Evolutionary conservation across 2,329 filamentous ascomycete species (phyloP).

Genomic region (Fusarium coffeatum): DNA sequence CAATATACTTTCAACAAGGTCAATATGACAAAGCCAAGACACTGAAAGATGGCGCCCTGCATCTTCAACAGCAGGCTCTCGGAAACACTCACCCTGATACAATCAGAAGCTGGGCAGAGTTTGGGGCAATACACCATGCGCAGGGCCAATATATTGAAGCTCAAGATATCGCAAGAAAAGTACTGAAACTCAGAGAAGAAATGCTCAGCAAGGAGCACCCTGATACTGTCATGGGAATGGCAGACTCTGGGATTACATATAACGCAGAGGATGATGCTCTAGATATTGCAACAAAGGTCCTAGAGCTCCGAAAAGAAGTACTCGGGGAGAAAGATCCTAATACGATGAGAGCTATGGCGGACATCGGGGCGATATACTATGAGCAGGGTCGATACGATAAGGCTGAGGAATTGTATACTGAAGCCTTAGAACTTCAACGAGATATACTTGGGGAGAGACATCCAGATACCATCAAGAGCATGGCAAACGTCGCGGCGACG

Average conservation of each 20-base stretch:
- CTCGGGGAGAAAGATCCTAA: slow-evolving; percentile 11
- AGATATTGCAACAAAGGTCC: too few relatives aligned
- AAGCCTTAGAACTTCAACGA: background rate
- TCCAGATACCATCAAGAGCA: background rate
- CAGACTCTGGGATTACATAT: accelerated
- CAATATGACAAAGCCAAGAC: background rate
- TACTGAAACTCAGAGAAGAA: too few relatives aligned
- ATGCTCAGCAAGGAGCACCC: too few relatives aligned
- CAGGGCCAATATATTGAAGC: too few relatives aligned
- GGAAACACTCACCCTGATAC: background rate
- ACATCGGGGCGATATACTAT: background rate
- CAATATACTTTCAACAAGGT: background rate
- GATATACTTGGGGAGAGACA: background rate
- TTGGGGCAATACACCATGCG: too few relatives aligned
- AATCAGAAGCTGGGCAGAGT: background rate
- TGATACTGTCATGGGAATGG: too few relatives aligned
- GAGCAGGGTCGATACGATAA: background rate
- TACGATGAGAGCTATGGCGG: background rate
- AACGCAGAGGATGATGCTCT: too few relatives aligned
- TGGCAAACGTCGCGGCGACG: accelerated
- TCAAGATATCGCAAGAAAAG: too few relatives aligned
- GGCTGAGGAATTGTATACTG: accelerated
- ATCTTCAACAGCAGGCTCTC: background rate
- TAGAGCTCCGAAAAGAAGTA: background rate
- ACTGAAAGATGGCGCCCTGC: background rate